phyloP scores from a whole-genome alignment of 2,329 filamentous ascomycete species.

The Biscogniauxia marginata region DNA sequence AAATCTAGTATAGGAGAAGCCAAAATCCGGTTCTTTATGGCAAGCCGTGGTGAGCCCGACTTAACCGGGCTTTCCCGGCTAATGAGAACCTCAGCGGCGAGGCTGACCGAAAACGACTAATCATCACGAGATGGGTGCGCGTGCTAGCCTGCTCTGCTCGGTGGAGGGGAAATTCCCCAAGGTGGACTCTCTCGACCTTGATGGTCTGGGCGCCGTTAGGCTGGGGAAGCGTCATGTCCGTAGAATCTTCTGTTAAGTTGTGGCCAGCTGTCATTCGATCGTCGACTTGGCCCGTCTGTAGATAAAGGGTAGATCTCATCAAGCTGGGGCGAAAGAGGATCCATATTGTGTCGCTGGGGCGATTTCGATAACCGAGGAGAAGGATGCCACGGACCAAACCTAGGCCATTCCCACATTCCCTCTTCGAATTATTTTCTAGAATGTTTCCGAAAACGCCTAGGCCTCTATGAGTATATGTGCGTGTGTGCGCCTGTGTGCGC shows the following conservation, averaged over 20 bases:
- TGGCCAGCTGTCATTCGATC: not conserved
- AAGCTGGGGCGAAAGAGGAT: not conserved
- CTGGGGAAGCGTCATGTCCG: not conserved
- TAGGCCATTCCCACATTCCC: not conserved
- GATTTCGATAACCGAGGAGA: not conserved
- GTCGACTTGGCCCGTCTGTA: not conserved
- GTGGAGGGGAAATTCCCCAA: not conserved
- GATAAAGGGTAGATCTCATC: not conserved
- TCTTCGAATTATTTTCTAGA: not conserved
- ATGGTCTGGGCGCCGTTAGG: not conserved
- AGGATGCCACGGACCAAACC: not conserved
- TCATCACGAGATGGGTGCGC: not conserved
- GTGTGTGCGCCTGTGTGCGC: not conserved
- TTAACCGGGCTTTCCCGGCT: not conserved
- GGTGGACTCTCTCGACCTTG: not conserved
- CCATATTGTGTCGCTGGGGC: not conserved
- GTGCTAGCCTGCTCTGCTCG: not conserved
- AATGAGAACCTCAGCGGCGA: not conserved
- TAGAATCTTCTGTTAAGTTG: not conserved
- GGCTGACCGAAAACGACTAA: not conserved
- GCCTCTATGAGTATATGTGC: not conserved
- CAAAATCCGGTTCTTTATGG: not conserved
- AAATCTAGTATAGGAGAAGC: not conserved
- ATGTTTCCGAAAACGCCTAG: not conserved
- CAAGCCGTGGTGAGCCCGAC: not conserved